phyloP scores from a whole-genome alignment of 768 basidiomycete genomes.

The Tricholoma sp. region DNA sequence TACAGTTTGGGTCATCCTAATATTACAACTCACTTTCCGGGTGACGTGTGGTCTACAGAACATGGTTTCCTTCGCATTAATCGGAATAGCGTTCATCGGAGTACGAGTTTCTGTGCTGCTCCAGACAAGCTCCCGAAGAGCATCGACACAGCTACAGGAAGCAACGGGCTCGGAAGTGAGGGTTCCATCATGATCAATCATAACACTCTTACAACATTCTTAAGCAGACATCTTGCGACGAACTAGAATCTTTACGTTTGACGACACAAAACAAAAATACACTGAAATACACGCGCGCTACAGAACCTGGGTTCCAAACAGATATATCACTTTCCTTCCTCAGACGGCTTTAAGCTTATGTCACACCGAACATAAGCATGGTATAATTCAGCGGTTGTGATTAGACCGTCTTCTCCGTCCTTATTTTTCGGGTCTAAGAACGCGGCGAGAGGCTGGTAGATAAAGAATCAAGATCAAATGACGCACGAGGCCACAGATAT shows the following conservation, averaged over 20 bases:
- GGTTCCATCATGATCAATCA: background rate
- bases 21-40: constrained; percentile 26
- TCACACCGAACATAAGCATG: constrained; percentile 64
- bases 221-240: background rate
- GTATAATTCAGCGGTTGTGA: constrained; percentile 69
- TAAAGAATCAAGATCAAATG: constrained; percentile 1
- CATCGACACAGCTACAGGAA: constrained; percentile 2
- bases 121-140: too few relatives aligned
- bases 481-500: constrained; percentile 1
- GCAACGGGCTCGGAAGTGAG: background rate
- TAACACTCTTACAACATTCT: background rate
- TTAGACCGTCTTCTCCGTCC: constrained; percentile 56
- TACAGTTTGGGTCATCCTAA: constrained; percentile 24
- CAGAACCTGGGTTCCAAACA: too few relatives aligned
- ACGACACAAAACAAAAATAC: background rate
- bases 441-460: constrained; percentile 50
- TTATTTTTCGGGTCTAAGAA: constrained; percentile 57
- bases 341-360: constrained; percentile 29
- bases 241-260: background rate
- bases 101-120: constrained; percentile 10
- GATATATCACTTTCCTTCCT: too few relatives aligned
- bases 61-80: constrained; percentile 26
- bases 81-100: constrained; percentile 13
- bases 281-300: background rate
- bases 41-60: constrained; percentile 25